These are phyloP conservation scores for Termitomyces sp. DNA, from an alignment of 768 basidiomycete genomes.

Conservation along the genomic window DNA sequence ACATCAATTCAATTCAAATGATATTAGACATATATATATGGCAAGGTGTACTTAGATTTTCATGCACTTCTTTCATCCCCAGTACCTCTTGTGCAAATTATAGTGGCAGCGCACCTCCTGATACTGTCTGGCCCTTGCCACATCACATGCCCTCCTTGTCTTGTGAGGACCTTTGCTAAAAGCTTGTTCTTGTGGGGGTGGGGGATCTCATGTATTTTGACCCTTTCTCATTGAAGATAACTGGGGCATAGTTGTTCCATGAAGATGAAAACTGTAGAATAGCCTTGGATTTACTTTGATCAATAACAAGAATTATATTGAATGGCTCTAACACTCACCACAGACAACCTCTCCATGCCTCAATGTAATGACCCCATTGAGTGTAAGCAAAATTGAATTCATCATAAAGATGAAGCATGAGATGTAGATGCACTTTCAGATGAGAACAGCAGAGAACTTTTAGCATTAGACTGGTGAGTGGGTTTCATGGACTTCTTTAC, in stretches of 20 bases:
- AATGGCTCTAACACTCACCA: neutral
- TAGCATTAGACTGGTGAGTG: neutral
- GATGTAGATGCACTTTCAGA: neutral
- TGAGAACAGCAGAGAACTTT: neutral
- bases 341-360: neutral
- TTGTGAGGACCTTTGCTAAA: neutral
- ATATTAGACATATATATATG: too few relatives aligned
- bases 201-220: neutral
- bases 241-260: neutral
- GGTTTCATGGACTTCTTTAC: too few relatives aligned
- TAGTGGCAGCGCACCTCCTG: neutral
- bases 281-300: neutral
- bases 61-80: neutral
- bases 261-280: neutral
- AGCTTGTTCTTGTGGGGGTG: neutral
- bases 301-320: neutral
- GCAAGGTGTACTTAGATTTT: too few relatives aligned
- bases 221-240: neutral
- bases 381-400: neutral
- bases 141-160: neutral
- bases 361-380: neutral
- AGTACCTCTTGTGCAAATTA: neutral
- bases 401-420: neutral
- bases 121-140: neutral
- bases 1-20: too few relatives aligned